phyloP scores from a whole-genome alignment of 2,329 filamentous ascomycete genomes.

The Ophiosphaerella narmari region DNA sequence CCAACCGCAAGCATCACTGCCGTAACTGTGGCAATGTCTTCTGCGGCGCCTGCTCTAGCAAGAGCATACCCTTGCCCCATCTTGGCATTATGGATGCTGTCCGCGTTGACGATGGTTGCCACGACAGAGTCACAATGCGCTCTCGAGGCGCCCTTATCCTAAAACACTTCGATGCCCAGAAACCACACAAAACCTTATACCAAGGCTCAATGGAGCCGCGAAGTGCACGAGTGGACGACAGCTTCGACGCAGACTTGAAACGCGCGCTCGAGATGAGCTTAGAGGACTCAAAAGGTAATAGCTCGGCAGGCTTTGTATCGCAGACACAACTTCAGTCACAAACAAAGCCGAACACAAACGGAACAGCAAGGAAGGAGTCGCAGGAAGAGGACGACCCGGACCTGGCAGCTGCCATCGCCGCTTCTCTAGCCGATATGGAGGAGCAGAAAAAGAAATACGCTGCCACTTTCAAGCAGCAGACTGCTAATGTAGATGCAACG shows the following conservation, averaged over 20 bases:
- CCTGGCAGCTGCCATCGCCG: conserved; percentile 90
- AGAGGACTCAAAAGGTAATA: conserved; percentile 82
- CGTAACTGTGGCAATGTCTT: conserved; percentile 98
- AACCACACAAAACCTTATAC: conserved; percentile 63
- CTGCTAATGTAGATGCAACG: conserved; percentile 58
- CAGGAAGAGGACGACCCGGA: conserved; percentile 91
- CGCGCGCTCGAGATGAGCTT: conserved; percentile 94
- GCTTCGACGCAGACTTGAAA: conserved; percentile 93
- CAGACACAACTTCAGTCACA: conserved; percentile 59
- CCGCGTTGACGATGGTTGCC: conserved; percentile 94
- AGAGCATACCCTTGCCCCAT: conserved; percentile 85
- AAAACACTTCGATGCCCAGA: conserved; percentile 54
- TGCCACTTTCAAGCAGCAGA: conserved; percentile 79
- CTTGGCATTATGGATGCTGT: conserved; percentile 90
- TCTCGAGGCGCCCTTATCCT: conserved; percentile 52
- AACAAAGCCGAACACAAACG: conserved; percentile 42
- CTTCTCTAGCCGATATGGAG: conserved; percentile 95
- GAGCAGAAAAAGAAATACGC: conserved; percentile 94
- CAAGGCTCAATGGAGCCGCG: conserved; percentile 86
- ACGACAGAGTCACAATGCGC: conserved; percentile 84
- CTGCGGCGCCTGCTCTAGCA: conserved; percentile 91
- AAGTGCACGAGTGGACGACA: conserved; percentile 83
- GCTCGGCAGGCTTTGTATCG: conserved; percentile 71
- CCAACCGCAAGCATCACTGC: conserved; percentile 97
- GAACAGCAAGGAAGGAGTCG: conserved; percentile 38